Percentiles rank a stretch among this genome's conserved stretches.
Conservation (phyloP, 106 monocot species). For the Phalaenopsis aphrodite region DNA sequence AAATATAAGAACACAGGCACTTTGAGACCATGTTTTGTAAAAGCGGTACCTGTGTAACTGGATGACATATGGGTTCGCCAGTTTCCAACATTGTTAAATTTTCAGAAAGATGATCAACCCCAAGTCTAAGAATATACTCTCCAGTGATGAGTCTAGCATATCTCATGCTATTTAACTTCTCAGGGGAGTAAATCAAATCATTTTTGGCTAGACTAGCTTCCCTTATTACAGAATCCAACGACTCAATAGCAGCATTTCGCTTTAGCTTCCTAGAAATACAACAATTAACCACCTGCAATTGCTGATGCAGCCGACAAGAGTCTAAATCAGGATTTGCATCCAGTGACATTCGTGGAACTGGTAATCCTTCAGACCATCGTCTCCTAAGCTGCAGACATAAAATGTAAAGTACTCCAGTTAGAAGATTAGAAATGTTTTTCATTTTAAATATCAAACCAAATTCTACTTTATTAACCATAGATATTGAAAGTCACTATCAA, state of each 20-base stretch:
- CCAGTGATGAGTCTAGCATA: slow-evolving; percentile 56
- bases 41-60: slow-evolving; percentile 58
- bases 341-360: slow-evolving; percentile 72
- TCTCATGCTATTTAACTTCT: slow-evolving; percentile 11
- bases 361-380: slow-evolving; percentile 61
- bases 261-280: slow-evolving; percentile 74
- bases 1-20: neutral
- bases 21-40: neutral
- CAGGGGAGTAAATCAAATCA: slow-evolving; percentile 7
- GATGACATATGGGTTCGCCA: slow-evolving; percentile 76
- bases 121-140: slow-evolving; percentile 68
- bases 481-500: neutral
- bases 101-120: slow-evolving; percentile 59
- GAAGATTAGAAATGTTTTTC: neutral
- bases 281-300: slow-evolving; percentile 83
- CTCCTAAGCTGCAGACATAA: slow-evolving; percentile 63
- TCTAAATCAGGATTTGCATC: slow-evolving; percentile 78
- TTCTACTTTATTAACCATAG: neutral
- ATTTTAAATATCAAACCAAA: neutral
- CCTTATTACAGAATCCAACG: slow-evolving; percentile 42
- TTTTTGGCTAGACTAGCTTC: slow-evolving; percentile 14
- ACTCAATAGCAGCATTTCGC: slow-evolving; percentile 30
- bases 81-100: slow-evolving; percentile 76
- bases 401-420: neutral
- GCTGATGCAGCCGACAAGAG: slow-evolving; percentile 75